A percentile compares a stretch with the other conserved stretches of the same genome.
These are phyloP conservation scores for Saitozyma podzolica DNA, from an alignment of 768 basidiomycete genomes.

Conservation along the genomic window DNA sequence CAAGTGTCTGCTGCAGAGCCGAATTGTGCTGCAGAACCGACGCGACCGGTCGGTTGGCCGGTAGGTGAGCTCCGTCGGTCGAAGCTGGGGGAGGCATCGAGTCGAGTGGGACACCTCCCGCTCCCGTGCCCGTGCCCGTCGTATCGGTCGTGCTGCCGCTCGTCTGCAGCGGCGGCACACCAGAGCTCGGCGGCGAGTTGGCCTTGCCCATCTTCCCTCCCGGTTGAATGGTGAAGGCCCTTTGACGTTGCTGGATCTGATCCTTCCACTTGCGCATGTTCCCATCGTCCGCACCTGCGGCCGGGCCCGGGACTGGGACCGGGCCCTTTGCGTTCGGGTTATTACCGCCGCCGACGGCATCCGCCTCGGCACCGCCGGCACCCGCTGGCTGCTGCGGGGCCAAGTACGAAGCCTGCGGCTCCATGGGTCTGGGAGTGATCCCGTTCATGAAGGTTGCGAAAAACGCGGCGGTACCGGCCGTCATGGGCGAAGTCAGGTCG, in stretches of 20 bases:
- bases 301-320: not conserved
- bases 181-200: not conserved
- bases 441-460: constrained; percentile 19
- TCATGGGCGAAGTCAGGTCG: constrained; percentile 37
- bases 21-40: constrained; percentile 32
- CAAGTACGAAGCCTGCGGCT: constrained; percentile 19
- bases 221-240: constrained; percentile 21
- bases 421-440: constrained; percentile 19
- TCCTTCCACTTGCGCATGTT: constrained; percentile 31
- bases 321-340: not conserved
- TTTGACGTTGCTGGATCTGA: constrained; percentile 36
- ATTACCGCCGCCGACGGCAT: not conserved
- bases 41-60: constrained; percentile 29
- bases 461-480: constrained; percentile 16
- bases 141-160: too few species aligned
- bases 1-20: constrained; percentile 47
- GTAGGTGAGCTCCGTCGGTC: constrained; percentile 1
- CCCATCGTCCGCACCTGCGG: not conserved
- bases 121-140: too few species aligned
- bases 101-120: too few species aligned
- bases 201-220: constrained; percentile 17
- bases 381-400: constrained; percentile 10
- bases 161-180: constrained; percentile 3
- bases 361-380: not conserved
- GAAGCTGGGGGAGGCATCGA: too few species aligned